Percentiles rank a stretch among this genome's conserved stretches.
These are phyloP conservation scores for Lasiodiplodia sp. DNA, from an alignment of 2,329 filamentous ascomycete species.

Conservation along the genomic window DNA sequence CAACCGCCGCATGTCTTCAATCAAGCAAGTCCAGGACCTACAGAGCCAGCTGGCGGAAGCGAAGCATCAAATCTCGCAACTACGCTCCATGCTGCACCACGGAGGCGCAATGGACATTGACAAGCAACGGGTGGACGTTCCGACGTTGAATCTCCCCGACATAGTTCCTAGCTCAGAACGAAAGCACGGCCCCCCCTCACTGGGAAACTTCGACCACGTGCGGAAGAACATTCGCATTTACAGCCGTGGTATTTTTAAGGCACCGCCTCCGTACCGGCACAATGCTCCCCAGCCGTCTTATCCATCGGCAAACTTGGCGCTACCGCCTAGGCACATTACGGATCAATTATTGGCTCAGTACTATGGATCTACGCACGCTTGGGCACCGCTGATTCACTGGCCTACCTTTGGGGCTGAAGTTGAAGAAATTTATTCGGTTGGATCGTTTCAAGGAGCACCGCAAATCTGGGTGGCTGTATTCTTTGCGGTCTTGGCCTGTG, in stretches of 20 bases:
- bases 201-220: constrained; percentile 75
- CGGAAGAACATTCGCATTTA: constrained; percentile 75
- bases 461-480: constrained; percentile 80
- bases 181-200: constrained; percentile 59
- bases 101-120: constrained; percentile 56
- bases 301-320: constrained; percentile 58
- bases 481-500: constrained; percentile 83
- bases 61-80: constrained; percentile 77
- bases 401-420: constrained; percentile 79
- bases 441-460: constrained; percentile 66
- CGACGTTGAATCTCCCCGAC: constrained; percentile 44
- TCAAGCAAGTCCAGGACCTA: constrained; percentile 97
- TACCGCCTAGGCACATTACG: constrained; percentile 74
- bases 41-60: constrained; percentile 87
- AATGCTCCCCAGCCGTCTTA: constrained; percentile 53
- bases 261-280: constrained; percentile 72
- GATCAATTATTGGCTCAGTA: constrained; percentile 80
- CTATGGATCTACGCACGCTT: constrained; percentile 76
- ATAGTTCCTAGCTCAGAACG: constrained; percentile 52
- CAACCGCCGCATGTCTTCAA: constrained; percentile 97
- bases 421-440: constrained; percentile 75
- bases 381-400: constrained; percentile 89
- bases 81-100: constrained; percentile 69
- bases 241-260: constrained; percentile 80
- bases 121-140: constrained; percentile 35